Percentiles rank a stretch among this genome's conserved stretches.
These are phyloP conservation scores for Geotrichum carabidarum DNA, from an alignment of 1,139 yeast species.

Conservation along the genomic window DNA sequence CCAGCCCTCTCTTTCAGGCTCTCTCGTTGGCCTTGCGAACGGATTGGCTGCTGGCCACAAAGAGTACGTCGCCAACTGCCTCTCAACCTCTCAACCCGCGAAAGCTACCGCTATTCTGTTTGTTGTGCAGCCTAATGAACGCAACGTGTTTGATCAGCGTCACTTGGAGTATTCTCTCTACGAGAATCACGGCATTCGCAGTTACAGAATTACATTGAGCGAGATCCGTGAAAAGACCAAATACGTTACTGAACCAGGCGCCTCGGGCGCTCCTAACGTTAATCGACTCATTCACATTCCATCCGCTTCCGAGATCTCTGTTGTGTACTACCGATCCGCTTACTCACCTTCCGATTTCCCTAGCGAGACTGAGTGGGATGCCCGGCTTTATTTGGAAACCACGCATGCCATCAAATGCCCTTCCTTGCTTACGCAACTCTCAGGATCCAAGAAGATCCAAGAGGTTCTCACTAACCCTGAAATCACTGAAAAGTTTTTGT, in stretches of 20 bases:
- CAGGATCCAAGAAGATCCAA: constrained; percentile 91
- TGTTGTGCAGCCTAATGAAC: constrained; percentile 77
- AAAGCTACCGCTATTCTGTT: constrained; percentile 46
- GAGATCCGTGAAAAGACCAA: constrained; percentile 48
- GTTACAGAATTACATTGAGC: constrained; percentile 63
- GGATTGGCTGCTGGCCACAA: constrained; percentile 67
- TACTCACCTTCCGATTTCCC: constrained; percentile 76
- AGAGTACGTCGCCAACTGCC: constrained; percentile 40
- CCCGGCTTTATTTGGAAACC: constrained; percentile 65
- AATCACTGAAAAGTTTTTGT: constrained; percentile 43
- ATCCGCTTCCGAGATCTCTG: constrained; percentile 68
- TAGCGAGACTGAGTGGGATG: constrained; percentile 62
- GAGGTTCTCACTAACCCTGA: constrained; percentile 66
- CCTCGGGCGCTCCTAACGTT: neutral
- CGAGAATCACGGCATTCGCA: constrained; percentile 50
- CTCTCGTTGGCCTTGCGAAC: constrained; percentile 55
- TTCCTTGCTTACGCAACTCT: constrained; percentile 75
- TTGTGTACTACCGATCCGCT: constrained; percentile 86
- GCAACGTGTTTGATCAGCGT: constrained; percentile 89
- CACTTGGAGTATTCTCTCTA: constrained; percentile 68
- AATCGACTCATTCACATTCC: constrained; percentile 44
- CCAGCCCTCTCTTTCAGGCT: constrained; percentile 63
- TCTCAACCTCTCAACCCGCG: neutral
- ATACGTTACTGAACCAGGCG: constrained; percentile 21
- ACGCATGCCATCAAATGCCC: constrained; percentile 88